Base-by-base conservation (phyloP, 148 eudicot species). In the Dianthus caryophyllus region DNA sequence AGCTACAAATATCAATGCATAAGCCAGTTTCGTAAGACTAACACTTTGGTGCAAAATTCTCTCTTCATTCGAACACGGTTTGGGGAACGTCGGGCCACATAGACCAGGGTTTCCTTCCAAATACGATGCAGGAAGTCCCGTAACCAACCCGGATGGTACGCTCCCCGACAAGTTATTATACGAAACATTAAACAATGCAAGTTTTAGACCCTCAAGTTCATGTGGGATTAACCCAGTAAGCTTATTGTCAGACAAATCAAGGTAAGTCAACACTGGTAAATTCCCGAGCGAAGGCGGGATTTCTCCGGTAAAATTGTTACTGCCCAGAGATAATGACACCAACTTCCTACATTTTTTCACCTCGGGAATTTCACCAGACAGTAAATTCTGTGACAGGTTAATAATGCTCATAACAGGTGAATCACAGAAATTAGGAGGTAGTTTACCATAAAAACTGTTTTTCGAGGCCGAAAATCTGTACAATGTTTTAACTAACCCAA, bases 401-500 rank as follows among this genome's bases (percentile, higher is more conserved):
- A 88, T 77, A 63, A 91, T 91, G 71, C 97, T 91, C 92, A 86
- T 86, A 9, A 88, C 87, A 29, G 96, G 92, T 2, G 97, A 91
- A 82, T 91, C 92, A 72, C 96, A 91, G 31, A 91, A 88, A 62
- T 82, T 88, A n/a, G 78, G 81, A 20, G 97, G 97, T 29, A 91
- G 74, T 46, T 80, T 82, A 55, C 97, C 96, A 65, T 74, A 63
- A 25, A 91, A 80, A 71, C 75, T 71, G 66, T 91, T 91, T 38
- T 78, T 78, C 20, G 97, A 88, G 38, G 96, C 97, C n/a, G 97
- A 88, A 49, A 91, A 88, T 73, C 96, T 84, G 68, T 91, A 91
- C 67, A 91, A 82, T 68, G 76, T 91, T 65, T 41, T 80, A 5
- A 91, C 77, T 71, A 55, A 62, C 16, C 97, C 97, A 83, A 91